Evolutionary conservation across 495 filamentous ascomycete genomes (phyloP).

Genomic region (Aspergillus sclerotioniger): DNA sequence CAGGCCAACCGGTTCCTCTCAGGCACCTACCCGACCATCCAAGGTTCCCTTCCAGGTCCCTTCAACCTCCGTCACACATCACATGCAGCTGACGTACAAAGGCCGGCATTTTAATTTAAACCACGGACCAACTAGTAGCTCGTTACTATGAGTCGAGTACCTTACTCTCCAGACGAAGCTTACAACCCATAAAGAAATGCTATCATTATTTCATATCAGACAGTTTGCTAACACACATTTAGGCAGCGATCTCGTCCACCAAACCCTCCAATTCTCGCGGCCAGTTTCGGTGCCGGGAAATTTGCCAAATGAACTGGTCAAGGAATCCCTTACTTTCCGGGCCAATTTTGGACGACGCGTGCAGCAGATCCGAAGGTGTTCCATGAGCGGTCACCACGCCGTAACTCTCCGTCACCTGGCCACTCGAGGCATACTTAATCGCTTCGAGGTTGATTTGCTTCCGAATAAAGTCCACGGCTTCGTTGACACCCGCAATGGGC

Average conservation of each 20-base stretch:
- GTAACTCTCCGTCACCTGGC: slow-evolving; percentile 55
- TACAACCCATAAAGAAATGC: neutral
- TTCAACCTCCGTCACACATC: slow-evolving; percentile 2
- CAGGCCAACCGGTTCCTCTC: neutral
- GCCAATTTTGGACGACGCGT: slow-evolving; percentile 32
- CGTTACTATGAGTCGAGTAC: too few relatives aligned
- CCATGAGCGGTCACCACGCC: slow-evolving; percentile 38
- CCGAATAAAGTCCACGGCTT: slow-evolving; percentile 64
- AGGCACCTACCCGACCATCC: neutral
- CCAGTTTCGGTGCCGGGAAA: slow-evolving; percentile 69
- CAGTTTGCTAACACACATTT: slow-evolving; percentile 1
- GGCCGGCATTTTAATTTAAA: neutral
- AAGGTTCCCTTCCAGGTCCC: too few relatives aligned
- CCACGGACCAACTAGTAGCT: neutral
- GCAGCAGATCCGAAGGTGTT: slow-evolving; percentile 47
- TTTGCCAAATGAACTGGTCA: slow-evolving; percentile 62
- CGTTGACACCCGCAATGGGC: slow-evolving; percentile 70
- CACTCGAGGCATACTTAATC: slow-evolving; percentile 52
- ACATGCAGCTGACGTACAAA: slow-evolving; percentile 5
- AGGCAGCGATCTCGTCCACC: slow-evolving; percentile 36
- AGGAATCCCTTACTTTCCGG: slow-evolving; percentile 59
- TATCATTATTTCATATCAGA: slow-evolving; percentile 9
- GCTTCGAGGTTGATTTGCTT: slow-evolving; percentile 49
- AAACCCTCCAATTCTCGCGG: slow-evolving; percentile 71
- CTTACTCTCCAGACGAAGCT: too few relatives aligned